Conservation (phyloP, 306 rosid species). For the Dryas drummondii region DNA sequence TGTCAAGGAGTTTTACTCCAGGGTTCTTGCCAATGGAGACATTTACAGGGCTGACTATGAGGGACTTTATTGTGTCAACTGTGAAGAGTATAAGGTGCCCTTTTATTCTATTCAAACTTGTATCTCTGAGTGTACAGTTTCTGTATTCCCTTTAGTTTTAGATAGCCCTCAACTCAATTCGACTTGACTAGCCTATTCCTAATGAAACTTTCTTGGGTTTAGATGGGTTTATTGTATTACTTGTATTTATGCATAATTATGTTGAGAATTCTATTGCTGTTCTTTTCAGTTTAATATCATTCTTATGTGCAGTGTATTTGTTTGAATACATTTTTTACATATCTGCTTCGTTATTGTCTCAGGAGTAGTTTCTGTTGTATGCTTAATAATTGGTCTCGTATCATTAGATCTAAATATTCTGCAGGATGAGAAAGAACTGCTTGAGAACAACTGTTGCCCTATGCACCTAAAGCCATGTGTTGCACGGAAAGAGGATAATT, state of each 20-base stretch:
- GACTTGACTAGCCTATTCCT: neutral
- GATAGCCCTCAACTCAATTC: neutral
- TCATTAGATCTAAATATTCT: slow-evolving; percentile 18
- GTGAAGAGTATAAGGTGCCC: slow-evolving; percentile 91
- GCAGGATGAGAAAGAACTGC: slow-evolving; percentile 92
- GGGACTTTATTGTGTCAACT: slow-evolving; percentile 92
- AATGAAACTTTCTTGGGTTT: neutral
- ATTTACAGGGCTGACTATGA: slow-evolving; percentile 92
- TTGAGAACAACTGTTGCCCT: slow-evolving; percentile 80
- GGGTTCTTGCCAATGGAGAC: slow-evolving; percentile 86
- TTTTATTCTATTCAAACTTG: slow-evolving; percentile 21
- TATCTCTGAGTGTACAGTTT: slow-evolving; percentile 4
- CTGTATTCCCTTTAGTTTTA: neutral
- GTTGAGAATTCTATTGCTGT: neutral
- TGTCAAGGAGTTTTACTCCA: slow-evolving; percentile 88
- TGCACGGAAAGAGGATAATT: slow-evolving; percentile 88
- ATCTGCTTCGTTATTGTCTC: neutral
- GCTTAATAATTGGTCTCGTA: slow-evolving; percentile 13
- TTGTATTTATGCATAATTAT: neutral
- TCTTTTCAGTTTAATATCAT: neutral
- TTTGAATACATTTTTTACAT: neutral
- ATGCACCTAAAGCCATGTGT: slow-evolving; percentile 88
- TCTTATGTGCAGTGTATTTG: too few species aligned
- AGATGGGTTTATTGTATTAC: neutral
- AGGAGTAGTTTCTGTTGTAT: slow-evolving; percentile 13